phyloP scores from a whole-genome alignment of 2,329 filamentous ascomycete genomes.

The Sphaerulina musiva region DNA sequence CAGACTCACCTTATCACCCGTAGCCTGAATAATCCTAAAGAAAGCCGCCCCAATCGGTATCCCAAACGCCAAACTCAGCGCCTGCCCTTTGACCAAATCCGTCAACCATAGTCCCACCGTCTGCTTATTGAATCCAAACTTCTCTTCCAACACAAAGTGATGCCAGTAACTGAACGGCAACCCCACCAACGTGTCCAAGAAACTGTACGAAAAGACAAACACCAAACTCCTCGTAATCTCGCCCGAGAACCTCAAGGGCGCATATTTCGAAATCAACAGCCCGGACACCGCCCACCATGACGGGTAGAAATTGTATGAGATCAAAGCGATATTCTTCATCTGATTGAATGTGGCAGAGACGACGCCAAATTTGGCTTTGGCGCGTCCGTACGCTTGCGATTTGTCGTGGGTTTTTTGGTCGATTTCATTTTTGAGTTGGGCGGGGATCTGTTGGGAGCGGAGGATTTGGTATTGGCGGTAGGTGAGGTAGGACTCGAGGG shows the following conservation, averaged over 20 bases:
- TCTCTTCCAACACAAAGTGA: constrained; percentile 92
- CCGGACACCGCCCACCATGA: constrained; percentile 84
- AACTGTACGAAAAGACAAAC: constrained; percentile 80
- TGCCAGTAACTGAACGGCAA: constrained; percentile 83
- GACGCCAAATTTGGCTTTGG: constrained; percentile 87
- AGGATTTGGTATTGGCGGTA: constrained; percentile 85
- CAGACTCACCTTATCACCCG: constrained; percentile 58
- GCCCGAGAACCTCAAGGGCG: constrained; percentile 66
- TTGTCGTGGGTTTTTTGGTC: constrained; percentile 89
- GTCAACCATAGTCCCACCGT: constrained; percentile 79
- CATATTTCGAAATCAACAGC: constrained; percentile 63
- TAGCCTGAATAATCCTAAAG: constrained; percentile 88
- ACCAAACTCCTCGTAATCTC: constrained; percentile 91
- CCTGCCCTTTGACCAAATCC: constrained; percentile 86
- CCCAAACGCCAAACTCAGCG: constrained; percentile 70
- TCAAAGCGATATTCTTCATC: constrained; percentile 79
- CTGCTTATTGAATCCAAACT: constrained; percentile 99
- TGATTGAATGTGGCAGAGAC: constrained; percentile 76
- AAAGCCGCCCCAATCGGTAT: constrained; percentile 87
- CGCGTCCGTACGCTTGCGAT: constrained; percentile 75
- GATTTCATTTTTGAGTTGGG: constrained; percentile 82
- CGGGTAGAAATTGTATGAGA: constrained; percentile 85
- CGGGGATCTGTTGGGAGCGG: constrained; percentile 70
- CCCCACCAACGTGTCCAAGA: constrained; percentile 71
- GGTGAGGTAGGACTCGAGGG: constrained; percentile 83